These are phyloP conservation scores for Paratinospora sagittata DNA, from an alignment of 164 flowering plant genomes.

Conservation along the genomic window DNA sequence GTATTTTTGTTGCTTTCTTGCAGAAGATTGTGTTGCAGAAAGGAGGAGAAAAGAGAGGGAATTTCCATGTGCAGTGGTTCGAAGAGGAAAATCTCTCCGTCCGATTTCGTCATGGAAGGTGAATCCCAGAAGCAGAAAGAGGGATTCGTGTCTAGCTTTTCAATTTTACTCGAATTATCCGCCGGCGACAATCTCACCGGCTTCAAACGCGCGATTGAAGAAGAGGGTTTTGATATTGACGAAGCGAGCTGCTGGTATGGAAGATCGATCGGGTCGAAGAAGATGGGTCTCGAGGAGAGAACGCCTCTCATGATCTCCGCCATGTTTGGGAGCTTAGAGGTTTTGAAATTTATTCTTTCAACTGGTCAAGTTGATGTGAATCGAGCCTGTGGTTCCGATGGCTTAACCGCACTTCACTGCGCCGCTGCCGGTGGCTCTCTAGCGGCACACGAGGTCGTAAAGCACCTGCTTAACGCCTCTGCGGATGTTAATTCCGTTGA, in stretches of 20 bases:
- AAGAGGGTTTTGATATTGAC: constrained; percentile 41
- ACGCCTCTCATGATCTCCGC: constrained; percentile 85
- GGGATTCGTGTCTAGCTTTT: constrained; percentile 17
- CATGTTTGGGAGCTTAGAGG: constrained; percentile 56
- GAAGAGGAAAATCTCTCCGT: constrained; percentile 25
- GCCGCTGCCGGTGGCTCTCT: constrained; percentile 78
- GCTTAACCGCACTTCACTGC: constrained; percentile 86
- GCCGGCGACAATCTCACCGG: constrained; percentile 57
- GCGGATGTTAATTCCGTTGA: constrained; percentile 47
- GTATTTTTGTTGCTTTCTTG: neutral
- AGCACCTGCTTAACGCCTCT: constrained; percentile 52
- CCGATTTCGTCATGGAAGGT: constrained; percentile 34
- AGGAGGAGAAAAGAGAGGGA: neutral
- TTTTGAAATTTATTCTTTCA: constrained; percentile 48
- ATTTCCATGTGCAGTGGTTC: constrained; percentile 38
- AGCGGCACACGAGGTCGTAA: constrained; percentile 39
- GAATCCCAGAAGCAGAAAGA: constrained; percentile 19
- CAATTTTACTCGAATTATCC: constrained; percentile 64
- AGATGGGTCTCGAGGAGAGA: constrained; percentile 74
- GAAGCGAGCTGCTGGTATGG: constrained; percentile 74
- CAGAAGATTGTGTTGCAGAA: neutral
- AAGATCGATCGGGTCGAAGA: constrained; percentile 51
- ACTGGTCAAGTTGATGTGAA: constrained; percentile 51
- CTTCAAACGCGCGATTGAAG: constrained; percentile 48
- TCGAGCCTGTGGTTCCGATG: constrained; percentile 55